Percentiles rank a stretch among this genome's conserved stretches.
These are phyloP conservation scores for Arthrobotrys musiformis DNA, from an alignment of 2,329 filamentous ascomycete species.

Conservation along the genomic window DNA sequence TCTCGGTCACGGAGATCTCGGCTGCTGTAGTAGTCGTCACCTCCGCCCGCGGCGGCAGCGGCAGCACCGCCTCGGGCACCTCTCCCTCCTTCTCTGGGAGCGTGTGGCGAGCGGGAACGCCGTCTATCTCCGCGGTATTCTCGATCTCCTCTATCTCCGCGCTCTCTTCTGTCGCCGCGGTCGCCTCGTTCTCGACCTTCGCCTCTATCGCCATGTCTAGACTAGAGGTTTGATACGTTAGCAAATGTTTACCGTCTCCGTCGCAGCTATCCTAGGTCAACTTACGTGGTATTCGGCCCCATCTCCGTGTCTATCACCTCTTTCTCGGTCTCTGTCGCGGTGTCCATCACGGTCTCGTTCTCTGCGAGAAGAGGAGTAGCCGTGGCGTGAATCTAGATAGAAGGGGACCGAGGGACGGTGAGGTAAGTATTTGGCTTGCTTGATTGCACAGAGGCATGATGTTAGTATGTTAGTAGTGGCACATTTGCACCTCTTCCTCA, in stretches of 20 bases:
- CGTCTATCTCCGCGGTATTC: slow-evolving; percentile 65
- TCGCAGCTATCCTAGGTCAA: not conserved
- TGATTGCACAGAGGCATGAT: slow-evolving; percentile 24
- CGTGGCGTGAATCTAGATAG: slow-evolving; percentile 54
- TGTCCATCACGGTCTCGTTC: slow-evolving; percentile 54
- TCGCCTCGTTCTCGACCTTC: slow-evolving; percentile 58
- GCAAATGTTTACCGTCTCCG: not conserved
- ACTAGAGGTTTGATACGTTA: slow-evolving; percentile 54
- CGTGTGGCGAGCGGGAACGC: slow-evolving; percentile 62
- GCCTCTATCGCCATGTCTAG: slow-evolving; percentile 58
- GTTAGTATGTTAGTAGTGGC: slow-evolving; percentile 49
- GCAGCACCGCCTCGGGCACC: slow-evolving; percentile 63
- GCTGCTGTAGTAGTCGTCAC: slow-evolving; percentile 77
- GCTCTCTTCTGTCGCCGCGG: slow-evolving; percentile 61
- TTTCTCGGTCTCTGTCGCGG: slow-evolving; percentile 54
- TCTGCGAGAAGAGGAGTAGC: slow-evolving; percentile 52
- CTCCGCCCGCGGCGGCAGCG: slow-evolving; percentile 68
- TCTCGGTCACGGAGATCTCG: slow-evolving; percentile 76
- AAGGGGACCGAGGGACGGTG: slow-evolving; percentile 44
- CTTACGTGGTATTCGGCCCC: slow-evolving; percentile 47
- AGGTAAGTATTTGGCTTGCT: slow-evolving; percentile 56
- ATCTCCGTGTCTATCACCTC: slow-evolving; percentile 41
- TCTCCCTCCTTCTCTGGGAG: slow-evolving; percentile 56
- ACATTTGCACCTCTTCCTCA: slow-evolving; percentile 11
- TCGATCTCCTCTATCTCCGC: slow-evolving; percentile 61